These are phyloP conservation scores for Breynia disticha DNA, from an alignment of 441 rosid genomes.

Conservation along the genomic window DNA sequence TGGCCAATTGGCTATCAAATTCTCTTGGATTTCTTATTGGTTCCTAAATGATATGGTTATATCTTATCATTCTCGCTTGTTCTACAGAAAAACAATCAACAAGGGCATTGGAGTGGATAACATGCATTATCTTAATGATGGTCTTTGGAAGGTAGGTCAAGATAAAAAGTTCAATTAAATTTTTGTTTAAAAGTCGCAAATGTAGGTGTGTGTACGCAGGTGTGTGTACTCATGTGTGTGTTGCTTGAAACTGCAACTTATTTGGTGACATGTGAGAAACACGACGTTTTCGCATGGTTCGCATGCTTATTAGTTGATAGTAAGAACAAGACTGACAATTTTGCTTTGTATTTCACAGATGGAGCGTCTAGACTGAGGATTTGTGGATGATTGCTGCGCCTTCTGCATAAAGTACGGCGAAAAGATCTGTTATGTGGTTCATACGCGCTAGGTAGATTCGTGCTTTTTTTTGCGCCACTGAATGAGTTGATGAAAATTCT, in stretches of 20 bases:
- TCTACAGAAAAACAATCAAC: constrained; percentile 66
- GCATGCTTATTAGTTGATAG: not conserved
- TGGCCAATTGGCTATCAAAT: too few species aligned
- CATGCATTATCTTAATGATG: constrained; percentile 97
- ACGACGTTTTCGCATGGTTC: not conserved
- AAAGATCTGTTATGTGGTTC: not conserved
- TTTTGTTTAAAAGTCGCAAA: not conserved
- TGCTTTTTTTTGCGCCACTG: too few species aligned
- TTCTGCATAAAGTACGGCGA: constrained; percentile 2
- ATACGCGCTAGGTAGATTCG: too few species aligned
- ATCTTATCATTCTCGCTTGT: constrained; percentile 1
- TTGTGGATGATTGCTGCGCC: constrained; percentile 8
- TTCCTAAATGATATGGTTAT: too few species aligned
- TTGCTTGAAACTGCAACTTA: not conserved
- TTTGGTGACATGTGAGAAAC: too few species aligned
- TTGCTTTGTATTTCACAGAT: constrained; percentile 36
- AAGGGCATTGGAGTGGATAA: constrained; percentile 97
- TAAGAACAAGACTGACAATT: not conserved
- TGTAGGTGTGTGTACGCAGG: not conserved
- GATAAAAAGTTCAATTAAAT: not conserved
- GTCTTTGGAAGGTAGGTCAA: constrained; percentile 87
- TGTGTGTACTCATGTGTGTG: not conserved
- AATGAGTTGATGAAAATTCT: too few species aligned
- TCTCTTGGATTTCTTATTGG: too few species aligned
- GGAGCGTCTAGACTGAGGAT: constrained; percentile 69